Base-by-base conservation (phyloP, 176 grass and related monocot species). In the Pontederia crassipes region DNA sequence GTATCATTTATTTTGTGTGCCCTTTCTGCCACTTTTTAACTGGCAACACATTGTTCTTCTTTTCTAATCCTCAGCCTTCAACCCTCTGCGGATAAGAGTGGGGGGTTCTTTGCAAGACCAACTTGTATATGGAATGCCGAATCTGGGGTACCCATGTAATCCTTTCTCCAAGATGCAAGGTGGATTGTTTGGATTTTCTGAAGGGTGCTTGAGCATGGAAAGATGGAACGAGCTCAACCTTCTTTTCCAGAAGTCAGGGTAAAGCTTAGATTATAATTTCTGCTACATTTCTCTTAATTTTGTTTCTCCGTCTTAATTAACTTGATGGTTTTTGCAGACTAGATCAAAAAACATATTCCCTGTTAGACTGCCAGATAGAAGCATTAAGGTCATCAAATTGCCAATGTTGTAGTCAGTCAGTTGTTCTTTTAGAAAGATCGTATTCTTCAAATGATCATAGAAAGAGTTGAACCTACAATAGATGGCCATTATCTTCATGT, bases 171-270 rank as follows among this genome's bases (percentile, higher is more conserved):
- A 79, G 72, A 64, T 57, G 54, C 71, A 83, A 57, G 52, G 76
- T 57, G 87, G 87, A 15, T 70, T 98, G 28, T 98, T 98, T 75
- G 93, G 93, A 69, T 98, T 98, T 80, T 98, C 93, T 74, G 63
- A 92, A 73, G 93, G 88, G 32, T 98, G 93, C 68, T 84, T 98
- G 78, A 92, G 81, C 68, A 82, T 88, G 49, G 75, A 81, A 74
- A 89, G 93, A 85, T 98, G 93, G 93, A 81, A 92, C 69, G 77
- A 76, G 64, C 67, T 98, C 58, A 98, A 92, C 64, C 17, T 79
- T 58, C 46, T 98, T 14, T 89, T 98, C 55, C 14, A 85, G 72
- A 83, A 81, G 65, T 77, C 87, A 71, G 84, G 87, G 93, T 98
- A 72, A 45, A 71, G 14, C 15, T 59, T 12, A 12, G 10, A 4